Base-by-base conservation (phyloP, 139 green algal genomes). In the Monoraphidium neglectum region DNA sequence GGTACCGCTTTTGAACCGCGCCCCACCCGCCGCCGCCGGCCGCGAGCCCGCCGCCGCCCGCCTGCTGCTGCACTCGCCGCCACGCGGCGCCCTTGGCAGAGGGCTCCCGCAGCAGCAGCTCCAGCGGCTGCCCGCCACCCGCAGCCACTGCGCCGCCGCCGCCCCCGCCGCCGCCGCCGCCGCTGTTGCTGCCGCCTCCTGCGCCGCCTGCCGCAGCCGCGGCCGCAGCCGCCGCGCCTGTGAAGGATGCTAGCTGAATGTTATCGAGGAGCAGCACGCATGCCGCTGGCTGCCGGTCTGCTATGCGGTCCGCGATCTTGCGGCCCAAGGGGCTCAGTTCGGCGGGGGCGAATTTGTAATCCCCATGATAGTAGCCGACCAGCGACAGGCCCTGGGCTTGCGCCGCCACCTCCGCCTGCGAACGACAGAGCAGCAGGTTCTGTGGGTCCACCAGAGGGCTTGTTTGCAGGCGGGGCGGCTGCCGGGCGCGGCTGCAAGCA, bases 301-400 rank as follows among this genome's bases (percentile, higher is more conserved):
- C 71, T 0, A 83, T 43, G 18, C 65, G 23, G 18, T 83, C 78
- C 23, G 78, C 71, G 35, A 83, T 76, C 26, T 71, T 63, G n/a
- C 64, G 68, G 64, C 28, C 71, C 21, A 70, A 33, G n/a, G 78
- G 71, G 65, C 71, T 35, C 1, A 70, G 18, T 5, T 79, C 78
- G 26, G 61, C 28, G 1, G 71, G 87, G 2, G 72, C 68, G 1
- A 88, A 72, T 24, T 71, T 82, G 57, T 91, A 87, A 51, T 94
- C 93, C 28, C 70, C 83, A 62, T 95, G 88, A 77, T 95, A 95
- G 78, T 93, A 93, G 15, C 91, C 91, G 0, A 95, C 78, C 35
- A 95, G 64, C n/a, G 77, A n/a, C 21, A 87, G 69, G 21, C 67
- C 77, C 56, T 80, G 49, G 59, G 82, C 60, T 40, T 74, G 70